phyloP scores from a whole-genome alignment of 176 grass and related monocot species.

The Raddia distichophylla region DNA sequence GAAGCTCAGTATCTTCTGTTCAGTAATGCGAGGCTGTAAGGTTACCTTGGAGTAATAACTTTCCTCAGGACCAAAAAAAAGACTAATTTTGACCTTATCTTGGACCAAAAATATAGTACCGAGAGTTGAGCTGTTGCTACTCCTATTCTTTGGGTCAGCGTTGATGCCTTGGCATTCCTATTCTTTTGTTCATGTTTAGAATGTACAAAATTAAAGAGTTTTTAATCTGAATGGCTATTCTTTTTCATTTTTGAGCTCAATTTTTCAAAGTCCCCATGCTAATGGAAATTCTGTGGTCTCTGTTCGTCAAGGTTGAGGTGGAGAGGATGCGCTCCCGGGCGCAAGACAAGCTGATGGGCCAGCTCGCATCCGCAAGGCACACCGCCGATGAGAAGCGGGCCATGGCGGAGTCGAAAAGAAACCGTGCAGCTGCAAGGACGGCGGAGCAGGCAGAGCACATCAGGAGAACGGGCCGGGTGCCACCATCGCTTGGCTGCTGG shows the following conservation, averaged over 20 bases:
- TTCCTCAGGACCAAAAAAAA: background rate
- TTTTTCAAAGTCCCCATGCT: background rate
- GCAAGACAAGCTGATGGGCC: conserved; percentile 77
- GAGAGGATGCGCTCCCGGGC: conserved; percentile 82
- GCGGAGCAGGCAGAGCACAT: conserved; percentile 81
- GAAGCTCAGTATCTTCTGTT: background rate
- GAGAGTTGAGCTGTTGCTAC: background rate
- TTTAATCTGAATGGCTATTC: background rate
- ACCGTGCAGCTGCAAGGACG: conserved; percentile 57
- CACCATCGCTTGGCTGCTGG: conserved; percentile 72
- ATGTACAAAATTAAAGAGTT: background rate
- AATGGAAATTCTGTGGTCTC: background rate
- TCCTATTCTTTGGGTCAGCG: background rate
- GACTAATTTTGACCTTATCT: background rate
- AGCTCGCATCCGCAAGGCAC: conserved; percentile 68
- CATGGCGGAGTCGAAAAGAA: conserved; percentile 50
- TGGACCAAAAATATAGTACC: background rate
- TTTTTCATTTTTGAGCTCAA: background rate
- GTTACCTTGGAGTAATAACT: background rate
- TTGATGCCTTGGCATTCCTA: no score
- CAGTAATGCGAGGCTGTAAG: background rate
- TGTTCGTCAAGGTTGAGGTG: conserved; percentile 68
- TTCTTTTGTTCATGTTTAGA: background rate
- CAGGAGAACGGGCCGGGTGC: conserved; percentile 74
- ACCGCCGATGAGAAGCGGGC: conserved; percentile 78